Evolutionary conservation across 2,329 filamentous ascomycete species (phyloP).

Genomic region (Penicillium sp.): DNA sequence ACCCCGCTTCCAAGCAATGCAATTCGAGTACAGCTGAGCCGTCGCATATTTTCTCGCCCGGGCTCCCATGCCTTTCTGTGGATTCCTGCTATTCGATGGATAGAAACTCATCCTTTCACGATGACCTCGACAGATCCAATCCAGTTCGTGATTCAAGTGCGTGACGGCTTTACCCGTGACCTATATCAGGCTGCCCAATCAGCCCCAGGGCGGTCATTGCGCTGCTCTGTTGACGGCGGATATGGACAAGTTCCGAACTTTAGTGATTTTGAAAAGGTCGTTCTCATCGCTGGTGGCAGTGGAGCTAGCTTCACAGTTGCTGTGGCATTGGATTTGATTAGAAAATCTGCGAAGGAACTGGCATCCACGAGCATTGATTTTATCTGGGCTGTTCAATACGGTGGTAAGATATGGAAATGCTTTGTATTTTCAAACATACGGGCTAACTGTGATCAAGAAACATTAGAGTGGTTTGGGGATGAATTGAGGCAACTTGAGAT

Average conservation of each 20-base stretch:
- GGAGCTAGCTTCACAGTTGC: slow-evolving; percentile 4
- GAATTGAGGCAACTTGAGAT: too few species aligned
- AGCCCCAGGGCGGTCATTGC: too few species aligned
- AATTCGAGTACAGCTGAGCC: slow-evolving; percentile 53
- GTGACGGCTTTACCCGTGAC: slow-evolving; percentile 19
- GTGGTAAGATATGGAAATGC: too few species aligned
- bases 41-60: slow-evolving; percentile 47
- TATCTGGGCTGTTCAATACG: too few species aligned
- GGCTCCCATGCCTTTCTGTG: slow-evolving; percentile 65
- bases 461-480: too few species aligned
- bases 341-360: too few species aligned
- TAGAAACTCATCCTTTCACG: slow-evolving; percentile 54
- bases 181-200: too few species aligned
- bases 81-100: slow-evolving; percentile 57
- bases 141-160: slow-evolving; percentile 15
- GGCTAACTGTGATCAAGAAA: too few species aligned
- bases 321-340: too few species aligned
- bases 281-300: slow-evolving; percentile 17
- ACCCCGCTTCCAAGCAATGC: slow-evolving; percentile 55
- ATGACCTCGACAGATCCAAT: slow-evolving; percentile 11
- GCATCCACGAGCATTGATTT: too few species aligned
- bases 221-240: slow-evolving; percentile 18
- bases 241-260: slow-evolving; percentile 20
- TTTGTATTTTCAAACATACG: too few species aligned
- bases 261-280: slow-evolving; percentile 12